Evolutionary conservation across 352 stramenopile species (phyloP).

Genomic region (Phytophthora citrophthora): DNA sequence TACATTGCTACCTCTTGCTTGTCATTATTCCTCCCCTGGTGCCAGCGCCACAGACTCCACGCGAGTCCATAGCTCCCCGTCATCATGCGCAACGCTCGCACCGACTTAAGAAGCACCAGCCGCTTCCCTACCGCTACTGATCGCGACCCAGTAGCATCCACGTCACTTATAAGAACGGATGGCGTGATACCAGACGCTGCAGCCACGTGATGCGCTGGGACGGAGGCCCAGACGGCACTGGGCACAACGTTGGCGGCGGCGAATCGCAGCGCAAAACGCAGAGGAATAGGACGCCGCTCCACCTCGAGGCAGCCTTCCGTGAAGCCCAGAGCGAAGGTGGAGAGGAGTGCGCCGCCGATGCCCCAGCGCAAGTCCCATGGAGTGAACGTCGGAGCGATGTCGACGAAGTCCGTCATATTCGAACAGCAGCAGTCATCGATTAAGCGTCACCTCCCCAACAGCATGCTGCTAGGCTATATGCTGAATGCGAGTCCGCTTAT

Average conservation of each 20-base stretch:
- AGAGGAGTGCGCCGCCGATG: conserved; percentile 21
- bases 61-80: conserved; percentile 70
- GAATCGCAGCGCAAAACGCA: conserved; percentile 68
- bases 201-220: conserved; percentile 55
- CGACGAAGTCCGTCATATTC: conserved; percentile 20
- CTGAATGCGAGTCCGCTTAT: no score
- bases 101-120: conserved; percentile 49
- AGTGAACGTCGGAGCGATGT: background rate
- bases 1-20: background rate
- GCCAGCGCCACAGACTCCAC: conserved; percentile 52
- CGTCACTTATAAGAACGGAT: conserved; percentile 36
- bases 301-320: conserved; percentile 67
- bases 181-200: conserved; percentile 38
- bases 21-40: conserved; percentile 4
- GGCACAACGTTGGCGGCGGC: conserved; percentile 66
- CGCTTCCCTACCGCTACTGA: conserved; percentile 37
- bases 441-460: no score
- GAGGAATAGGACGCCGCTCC: conserved; percentile 62
- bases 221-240: conserved; percentile 67
- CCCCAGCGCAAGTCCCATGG: conserved; percentile 6
- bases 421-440: no score
- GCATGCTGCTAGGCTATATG: no score
- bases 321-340: conserved; percentile 64
- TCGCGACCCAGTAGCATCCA: conserved; percentile 1
- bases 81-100: conserved; percentile 55